Base-by-base conservation (phyloP, 208 protist genomes). In the Trypanosoma grayi region DNA sequence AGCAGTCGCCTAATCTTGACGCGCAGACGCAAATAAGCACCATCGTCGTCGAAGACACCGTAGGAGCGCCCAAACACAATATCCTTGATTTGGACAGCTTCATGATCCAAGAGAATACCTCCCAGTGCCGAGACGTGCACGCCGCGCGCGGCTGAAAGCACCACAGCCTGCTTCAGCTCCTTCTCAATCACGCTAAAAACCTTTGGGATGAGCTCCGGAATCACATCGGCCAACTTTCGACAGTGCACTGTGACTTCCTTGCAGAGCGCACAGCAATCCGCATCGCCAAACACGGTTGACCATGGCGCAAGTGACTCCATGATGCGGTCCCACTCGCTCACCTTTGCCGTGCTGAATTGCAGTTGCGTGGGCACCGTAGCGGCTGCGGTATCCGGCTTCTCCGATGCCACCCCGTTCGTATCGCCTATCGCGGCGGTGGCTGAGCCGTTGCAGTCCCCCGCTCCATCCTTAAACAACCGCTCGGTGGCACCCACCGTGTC, bases 51-150 rank as follows among this genome's bases (percentile, higher is more conserved):
- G 57, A 87, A 75, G 2, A 4, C 14, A 1, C 62, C 43, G 24
- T 45, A 60, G 25, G 74, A 85, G 46, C 77, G 74, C 9, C 73
- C 67, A 48, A 93, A 83, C 30, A 22, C 13, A 1, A 89, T 40
- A 16, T 61, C 39, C 11, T 47, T 4, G 20, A 90, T 46, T 53
- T 43, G 65, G 9, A 90, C 61, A 2, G 65, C 50, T 0, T 70
- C 77, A 13, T 60, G 77, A n/a, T 77, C 78, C 24, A 89, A n/a
- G 4, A 85, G 53, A n/a, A 79, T 75, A 8, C 54, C 36, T 24
- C 83, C 73, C 28, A 80, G 73, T 10, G 86, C 31, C 3, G 66
- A 36, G n/a, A 87, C 20, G 28, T 68, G 50, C n/a, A 75, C 39
- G 47, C 81, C 76, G 0, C 45, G 18, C 4, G 82, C 45, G 13